Base-by-base conservation (phyloP, 306 rosid genomes). In the Gastrolobium bilobum region DNA sequence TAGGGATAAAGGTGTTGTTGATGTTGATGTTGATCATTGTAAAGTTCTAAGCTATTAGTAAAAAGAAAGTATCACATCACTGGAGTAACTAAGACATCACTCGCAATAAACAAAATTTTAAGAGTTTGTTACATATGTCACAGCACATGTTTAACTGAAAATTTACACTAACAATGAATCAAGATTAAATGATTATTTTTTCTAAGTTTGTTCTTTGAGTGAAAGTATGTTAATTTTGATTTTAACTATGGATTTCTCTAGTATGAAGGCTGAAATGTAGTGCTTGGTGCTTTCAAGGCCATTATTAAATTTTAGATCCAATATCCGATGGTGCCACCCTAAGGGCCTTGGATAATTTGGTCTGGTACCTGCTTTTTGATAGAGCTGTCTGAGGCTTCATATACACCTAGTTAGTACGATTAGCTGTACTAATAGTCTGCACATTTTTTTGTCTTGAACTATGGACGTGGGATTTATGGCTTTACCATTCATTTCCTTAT, bases 371-470 rank as follows among this genome's bases (percentile, higher is more conserved):
- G 61, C 15, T 33, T 35, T 71, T 33, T 37, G 48, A 15, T 14
- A 13, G 70, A 62, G 48, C 30, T 51, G 42, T 61, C 50, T 5
- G 29, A 35, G 40, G 26, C 38, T 20, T 20, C 26, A 20, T 20
- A 20, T 20, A 20, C 26, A 20, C 26, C 46, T 38, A 52, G 67
- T 54, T 33, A 38, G 58, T 71, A 38, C 20, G 37, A 20, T 33
- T 10, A 47, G 33, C 44, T 48, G 56, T 37, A 65, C 75, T 15
- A 62, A 26, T 46, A 9, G 42, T 50, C 30, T 61, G 65, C 63
- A 50, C 11, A 42, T 46, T 10, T 50, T 15, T 47, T 85, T 70
- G 79, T 54, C 65, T 65, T 13, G 60, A 71, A 79, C 84, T 75
- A 47, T 29, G 33, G 26, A 37, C 33, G 5, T 60, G 20, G 20